A percentile compares a stretch with the other conserved stretches of the same genome.
Conservation (phyloP, 2,329 filamentous ascomycete genomes). For the Seiridium cupressi region DNA sequence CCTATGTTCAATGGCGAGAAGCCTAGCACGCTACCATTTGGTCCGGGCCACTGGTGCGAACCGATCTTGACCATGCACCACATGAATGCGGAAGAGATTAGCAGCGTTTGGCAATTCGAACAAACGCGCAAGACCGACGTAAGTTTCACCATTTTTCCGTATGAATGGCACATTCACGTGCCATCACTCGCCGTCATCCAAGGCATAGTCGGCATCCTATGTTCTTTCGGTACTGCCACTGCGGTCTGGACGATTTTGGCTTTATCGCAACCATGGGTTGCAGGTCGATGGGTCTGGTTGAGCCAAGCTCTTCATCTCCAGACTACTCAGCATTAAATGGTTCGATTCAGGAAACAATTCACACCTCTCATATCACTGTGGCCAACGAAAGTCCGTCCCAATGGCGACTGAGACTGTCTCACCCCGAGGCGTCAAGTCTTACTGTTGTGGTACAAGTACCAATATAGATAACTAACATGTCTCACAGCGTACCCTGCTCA, state of each 20-base stretch:
- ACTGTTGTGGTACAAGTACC: not conserved
- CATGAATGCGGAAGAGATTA: slow-evolving; percentile 51
- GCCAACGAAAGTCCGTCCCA: no score
- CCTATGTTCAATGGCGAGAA: slow-evolving; percentile 58
- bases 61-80: slow-evolving; percentile 58
- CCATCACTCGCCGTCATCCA: no score
- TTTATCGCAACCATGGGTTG: no score
- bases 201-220: no score
- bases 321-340: no score
- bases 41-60: slow-evolving; percentile 52
- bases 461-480: not conserved
- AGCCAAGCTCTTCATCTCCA: no score
- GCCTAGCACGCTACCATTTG: slow-evolving; percentile 47
- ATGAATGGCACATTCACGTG: no score
- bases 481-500: slow-evolving; percentile 39
- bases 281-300: no score
- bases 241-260: not conserved
- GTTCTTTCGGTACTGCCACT: no score
- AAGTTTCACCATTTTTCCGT: slow-evolving; percentile 14
- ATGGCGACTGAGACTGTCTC: no score
- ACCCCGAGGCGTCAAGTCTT: not conserved
- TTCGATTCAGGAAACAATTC: no score
- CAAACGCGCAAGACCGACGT: slow-evolving; percentile 43
- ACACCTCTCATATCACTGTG: no score
- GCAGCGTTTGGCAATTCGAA: slow-evolving; percentile 51